Conservation (phyloP, 495 filamentous ascomycete species). For the Penicillium samsonianum region DNA sequence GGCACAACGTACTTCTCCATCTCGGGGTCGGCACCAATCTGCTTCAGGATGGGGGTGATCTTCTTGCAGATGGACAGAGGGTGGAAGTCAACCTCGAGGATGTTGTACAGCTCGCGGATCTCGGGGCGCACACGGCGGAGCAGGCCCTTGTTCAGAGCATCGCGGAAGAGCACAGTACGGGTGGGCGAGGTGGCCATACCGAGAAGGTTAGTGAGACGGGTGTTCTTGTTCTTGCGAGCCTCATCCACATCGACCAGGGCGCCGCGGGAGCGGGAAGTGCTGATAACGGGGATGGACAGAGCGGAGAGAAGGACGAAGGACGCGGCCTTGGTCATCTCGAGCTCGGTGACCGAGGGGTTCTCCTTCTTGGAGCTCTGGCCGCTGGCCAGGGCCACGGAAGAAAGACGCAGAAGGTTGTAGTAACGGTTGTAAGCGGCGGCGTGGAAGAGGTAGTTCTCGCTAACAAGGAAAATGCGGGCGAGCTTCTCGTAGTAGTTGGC, state of each 20-base stretch:
- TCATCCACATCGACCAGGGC: conserved; percentile 96
- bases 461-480: conserved; percentile 95
- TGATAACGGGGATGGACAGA: conserved; percentile 96
- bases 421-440: conserved; percentile 95
- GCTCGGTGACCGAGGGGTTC: conserved; percentile 84
- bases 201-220: conserved; percentile 89
- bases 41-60: conserved; percentile 90
- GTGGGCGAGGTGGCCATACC: conserved; percentile 89
- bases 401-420: conserved; percentile 93
- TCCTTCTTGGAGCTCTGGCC: conserved; percentile 90
- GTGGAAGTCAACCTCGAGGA: conserved; percentile 98
- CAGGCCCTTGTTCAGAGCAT: conserved; percentile 90
- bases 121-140: conserved; percentile 88
- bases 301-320: conserved; percentile 97
- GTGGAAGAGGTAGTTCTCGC: conserved; percentile 99
- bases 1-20: conserved; percentile 96
- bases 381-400: conserved; percentile 77
- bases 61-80: conserved; percentile 98
- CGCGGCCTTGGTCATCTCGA: conserved; percentile 82
- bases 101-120: conserved; percentile 95
- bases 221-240: conserved; percentile 98
- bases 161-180: conserved; percentile 88
- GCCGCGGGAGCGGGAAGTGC: conserved; percentile 92
- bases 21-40: conserved; percentile 92
- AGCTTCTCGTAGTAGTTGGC: conserved; percentile 99